These are phyloP conservation scores for Citrus maxima DNA, from an alignment of 345 rosid species.

Conservation along the genomic window DNA sequence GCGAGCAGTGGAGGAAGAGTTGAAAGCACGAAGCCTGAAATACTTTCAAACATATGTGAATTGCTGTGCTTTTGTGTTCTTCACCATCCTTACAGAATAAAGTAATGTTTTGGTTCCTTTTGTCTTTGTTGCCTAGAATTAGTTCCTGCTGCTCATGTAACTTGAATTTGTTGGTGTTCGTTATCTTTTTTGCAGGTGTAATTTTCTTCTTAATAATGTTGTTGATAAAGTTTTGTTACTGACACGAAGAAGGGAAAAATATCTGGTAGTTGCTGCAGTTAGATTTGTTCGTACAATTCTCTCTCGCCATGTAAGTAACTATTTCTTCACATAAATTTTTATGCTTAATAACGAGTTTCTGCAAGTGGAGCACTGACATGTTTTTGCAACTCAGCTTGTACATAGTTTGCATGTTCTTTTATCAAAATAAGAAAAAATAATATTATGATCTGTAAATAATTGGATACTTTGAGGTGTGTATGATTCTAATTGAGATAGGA, in stretches of 20 bases:
- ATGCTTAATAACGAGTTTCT: background rate
- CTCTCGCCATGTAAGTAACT: slow-evolving; percentile 65
- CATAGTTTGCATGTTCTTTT: background rate
- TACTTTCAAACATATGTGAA: slow-evolving; percentile 87
- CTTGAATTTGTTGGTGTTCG: slow-evolving; percentile 8
- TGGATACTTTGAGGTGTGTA: background rate
- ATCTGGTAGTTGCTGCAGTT: slow-evolving; percentile 88
- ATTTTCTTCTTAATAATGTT: slow-evolving; percentile 78
- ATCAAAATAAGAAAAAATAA: too few species aligned
- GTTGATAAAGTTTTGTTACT: slow-evolving; percentile 82
- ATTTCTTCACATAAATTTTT: slow-evolving; percentile 8
- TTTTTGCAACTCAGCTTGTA: background rate
- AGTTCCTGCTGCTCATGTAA: slow-evolving; percentile 14
- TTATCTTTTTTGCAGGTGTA: slow-evolving; percentile 59
- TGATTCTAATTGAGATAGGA: background rate
- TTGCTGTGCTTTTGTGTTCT: slow-evolving; percentile 88
- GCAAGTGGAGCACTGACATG: background rate
- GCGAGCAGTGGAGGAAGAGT: slow-evolving; percentile 37
- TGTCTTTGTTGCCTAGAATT: slow-evolving; percentile 1
- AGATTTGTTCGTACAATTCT: slow-evolving; percentile 93
- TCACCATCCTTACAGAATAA: slow-evolving; percentile 93
- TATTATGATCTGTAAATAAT: background rate
- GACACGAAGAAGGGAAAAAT: slow-evolving; percentile 82
- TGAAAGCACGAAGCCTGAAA: slow-evolving; percentile 73
- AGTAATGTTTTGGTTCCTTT: slow-evolving; percentile 45